Base-by-base conservation (phyloP, 257 asterid species). In the Rauvolfia tetraphylla region DNA sequence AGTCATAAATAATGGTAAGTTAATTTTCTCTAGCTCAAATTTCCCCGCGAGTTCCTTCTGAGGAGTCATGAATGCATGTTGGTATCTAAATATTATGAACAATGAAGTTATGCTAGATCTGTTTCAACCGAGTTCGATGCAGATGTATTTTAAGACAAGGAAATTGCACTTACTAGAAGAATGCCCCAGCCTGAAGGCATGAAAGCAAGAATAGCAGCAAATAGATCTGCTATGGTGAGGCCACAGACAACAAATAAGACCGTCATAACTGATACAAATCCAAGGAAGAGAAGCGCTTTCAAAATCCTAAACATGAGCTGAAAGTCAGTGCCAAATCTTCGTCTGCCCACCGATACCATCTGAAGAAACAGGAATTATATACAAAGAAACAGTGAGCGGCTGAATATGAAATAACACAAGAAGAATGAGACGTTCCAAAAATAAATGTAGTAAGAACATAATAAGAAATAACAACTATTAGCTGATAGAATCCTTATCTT, bases 151-250 rank as follows among this genome's bases (percentile, higher is more conserved):
- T 73, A 7, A 3, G 29, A 68, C 14, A 22, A 68, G 29, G 69
- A 18, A 75, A 48, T 39, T 59, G 65, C 61, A 84, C 87, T 84
- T 81, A 95, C 98, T 76, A 89, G 89, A 81, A 95, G 90, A 83
- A 95, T 78, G 78, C 96, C 99, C 99, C 99, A 95, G 51, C 99
- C 99, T 1, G 99, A 90, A 51, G 99, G 99, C 89, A 90, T 87
- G 91, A 95, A 95, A 78, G 98, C 99, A 80, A 93, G 86, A 78
- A 91, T 76, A 36, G 97, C 87, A 54, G 98, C 98, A 80, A 95
- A 93, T 44, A 95, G 71, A 84, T 95, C 99, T 42, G 88, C 83
- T 29, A 92, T 41, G 68, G 89, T 86, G 51, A 95, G 98, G 57
- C 82, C 81, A 59, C 91, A 82, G 69, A 95, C 98, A 42, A 90